These are phyloP conservation scores for Phytophthora gonapodyides DNA, from an alignment of 352 stramenopile species.

Conservation along the genomic window DNA sequence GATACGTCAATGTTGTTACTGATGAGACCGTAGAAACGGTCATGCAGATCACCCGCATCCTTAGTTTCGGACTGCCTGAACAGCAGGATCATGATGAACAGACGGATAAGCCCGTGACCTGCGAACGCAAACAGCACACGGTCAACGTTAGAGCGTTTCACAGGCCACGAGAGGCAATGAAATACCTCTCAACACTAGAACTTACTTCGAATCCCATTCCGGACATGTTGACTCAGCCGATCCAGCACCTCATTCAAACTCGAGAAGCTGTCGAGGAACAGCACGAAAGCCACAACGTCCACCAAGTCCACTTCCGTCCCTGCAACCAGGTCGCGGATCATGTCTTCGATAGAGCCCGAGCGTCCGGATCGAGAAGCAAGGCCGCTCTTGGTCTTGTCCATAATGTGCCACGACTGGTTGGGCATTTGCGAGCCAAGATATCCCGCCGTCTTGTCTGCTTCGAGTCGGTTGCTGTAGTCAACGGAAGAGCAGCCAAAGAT, in stretches of 20 bases:
- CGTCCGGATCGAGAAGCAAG: slow-evolving; percentile 9
- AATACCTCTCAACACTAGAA: slow-evolving; percentile 8
- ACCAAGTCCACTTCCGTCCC: slow-evolving; percentile 54
- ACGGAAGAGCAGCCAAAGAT: slow-evolving; percentile 68
- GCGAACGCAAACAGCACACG: slow-evolving; percentile 8
- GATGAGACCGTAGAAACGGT: slow-evolving; percentile 56
- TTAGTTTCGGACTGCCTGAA: slow-evolving; percentile 52
- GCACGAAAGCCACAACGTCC: slow-evolving; percentile 67
- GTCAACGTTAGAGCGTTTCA: slow-evolving; percentile 12
- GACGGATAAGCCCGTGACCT: slow-evolving; percentile 62
- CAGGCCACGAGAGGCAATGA: background rate
- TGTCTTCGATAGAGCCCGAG: slow-evolving; percentile 35
- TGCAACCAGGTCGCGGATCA: slow-evolving; percentile 41
- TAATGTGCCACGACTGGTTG: slow-evolving; percentile 37
- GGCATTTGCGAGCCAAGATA: slow-evolving; percentile 41
- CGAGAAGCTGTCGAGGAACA: slow-evolving; percentile 76
- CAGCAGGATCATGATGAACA: slow-evolving; percentile 62
- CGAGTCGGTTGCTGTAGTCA: slow-evolving; percentile 51
- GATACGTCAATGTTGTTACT: slow-evolving; percentile 39
- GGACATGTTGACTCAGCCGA: slow-evolving; percentile 50
- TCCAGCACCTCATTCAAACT: slow-evolving; percentile 66
- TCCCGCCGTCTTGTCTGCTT: slow-evolving; percentile 30
- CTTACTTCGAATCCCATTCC: slow-evolving; percentile 53
- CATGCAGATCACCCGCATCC: slow-evolving; percentile 41
- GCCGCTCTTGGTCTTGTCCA: slow-evolving; percentile 21